phyloP scores from a whole-genome alignment of 73 alveolate genomes.

The Paramecium octaurelia region DNA sequence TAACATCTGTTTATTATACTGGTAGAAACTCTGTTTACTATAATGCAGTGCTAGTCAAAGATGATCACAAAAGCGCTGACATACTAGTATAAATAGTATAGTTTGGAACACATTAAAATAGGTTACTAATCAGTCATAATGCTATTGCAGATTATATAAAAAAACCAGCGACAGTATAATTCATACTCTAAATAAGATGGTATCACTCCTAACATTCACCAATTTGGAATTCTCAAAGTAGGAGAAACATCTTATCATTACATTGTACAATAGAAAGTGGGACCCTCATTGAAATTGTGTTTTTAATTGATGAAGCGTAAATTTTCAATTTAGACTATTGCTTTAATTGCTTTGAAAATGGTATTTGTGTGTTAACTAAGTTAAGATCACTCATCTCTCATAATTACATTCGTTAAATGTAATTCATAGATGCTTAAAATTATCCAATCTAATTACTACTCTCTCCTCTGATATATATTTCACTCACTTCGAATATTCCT shows the following conservation, averaged over 20 bases:
- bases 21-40: constrained; percentile 16
- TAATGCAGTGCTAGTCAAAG: constrained; percentile 14
- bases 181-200: neutral
- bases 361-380: neutral
- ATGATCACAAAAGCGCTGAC: neutral
- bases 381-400: neutral
- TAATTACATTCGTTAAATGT: neutral
- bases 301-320: neutral
- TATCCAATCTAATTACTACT: neutral
- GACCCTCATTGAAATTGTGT: constrained; percentile 27
- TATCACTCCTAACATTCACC: neutral
- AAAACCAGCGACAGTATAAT: neutral
- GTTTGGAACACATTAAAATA: neutral
- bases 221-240: neutral
- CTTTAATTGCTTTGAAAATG: neutral
- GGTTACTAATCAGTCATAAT: neutral
- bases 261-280: constrained; percentile 8
- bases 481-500: neutral
- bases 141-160: neutral
- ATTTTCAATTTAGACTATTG: neutral
- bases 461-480: neutral
- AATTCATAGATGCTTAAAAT: neutral
- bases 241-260: neutral
- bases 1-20: neutral
- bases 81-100: constrained; percentile 1